Evolutionary conservation across 768 basidiomycete genomes (phyloP).

Genomic region (Trametes maxima): DNA sequence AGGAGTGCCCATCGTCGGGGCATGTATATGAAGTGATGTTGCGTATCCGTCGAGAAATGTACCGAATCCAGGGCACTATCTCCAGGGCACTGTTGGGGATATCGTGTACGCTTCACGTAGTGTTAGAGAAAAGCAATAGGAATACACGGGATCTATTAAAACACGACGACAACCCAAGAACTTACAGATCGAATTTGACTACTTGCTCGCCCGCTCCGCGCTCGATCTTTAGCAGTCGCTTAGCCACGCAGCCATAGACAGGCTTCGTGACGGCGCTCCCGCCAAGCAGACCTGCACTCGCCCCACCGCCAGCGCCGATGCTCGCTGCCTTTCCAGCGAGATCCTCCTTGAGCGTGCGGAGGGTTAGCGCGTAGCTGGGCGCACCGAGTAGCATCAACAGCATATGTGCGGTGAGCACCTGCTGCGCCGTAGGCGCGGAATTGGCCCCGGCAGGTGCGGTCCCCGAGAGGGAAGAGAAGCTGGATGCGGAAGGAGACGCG

Average conservation of each 20-base stretch:
- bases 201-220: conserved; percentile 74
- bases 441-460: conserved; percentile 29
- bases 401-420: conserved; percentile 70
- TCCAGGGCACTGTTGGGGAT: no score
- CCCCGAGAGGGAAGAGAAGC: conserved; percentile 48
- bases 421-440: conserved; percentile 58
- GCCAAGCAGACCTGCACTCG: conserved; percentile 28
- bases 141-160: no score
- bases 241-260: conserved; percentile 80
- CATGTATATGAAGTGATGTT: no score
- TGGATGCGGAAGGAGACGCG: conserved; percentile 58
- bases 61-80: no score
- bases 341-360: conserved; percentile 63
- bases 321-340: conserved; percentile 48
- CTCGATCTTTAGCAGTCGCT: conserved; percentile 76
- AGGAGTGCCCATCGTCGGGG: no score
- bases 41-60: no score
- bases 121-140: no score
- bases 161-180: not conserved
- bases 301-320: conserved; percentile 24
- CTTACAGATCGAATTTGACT: conserved; percentile 66
- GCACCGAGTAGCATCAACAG: conserved; percentile 59
- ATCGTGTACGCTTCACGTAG: no score
- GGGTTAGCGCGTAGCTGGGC: conserved; percentile 56
- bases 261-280: conserved; percentile 59